Conservation (phyloP, 2,329 filamentous ascomycete species). For the Verticillium zaregamsianum region DNA sequence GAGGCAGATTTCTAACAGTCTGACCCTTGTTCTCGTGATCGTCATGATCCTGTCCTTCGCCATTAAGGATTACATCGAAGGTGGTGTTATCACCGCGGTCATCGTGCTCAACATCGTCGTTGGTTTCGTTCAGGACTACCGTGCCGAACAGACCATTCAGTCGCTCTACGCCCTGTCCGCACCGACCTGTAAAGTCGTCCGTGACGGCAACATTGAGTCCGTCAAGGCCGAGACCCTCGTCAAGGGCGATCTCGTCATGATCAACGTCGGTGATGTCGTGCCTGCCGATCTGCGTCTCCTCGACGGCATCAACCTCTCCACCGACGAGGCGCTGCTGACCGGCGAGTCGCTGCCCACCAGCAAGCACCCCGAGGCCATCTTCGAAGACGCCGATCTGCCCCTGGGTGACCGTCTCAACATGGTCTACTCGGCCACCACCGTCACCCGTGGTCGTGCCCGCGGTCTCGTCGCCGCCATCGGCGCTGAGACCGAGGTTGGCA, state of each 20-base stretch:
- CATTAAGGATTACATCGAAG: conserved; percentile 62
- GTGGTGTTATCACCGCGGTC: conserved; percentile 58
- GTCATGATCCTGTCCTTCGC: conserved; percentile 68
- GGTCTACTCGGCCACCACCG: conserved; percentile 67
- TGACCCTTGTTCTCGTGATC: conserved; percentile 70
- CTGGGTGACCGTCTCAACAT: conserved; percentile 69
- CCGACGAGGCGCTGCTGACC: conserved; percentile 71
- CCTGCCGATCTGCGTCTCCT: conserved; percentile 65
- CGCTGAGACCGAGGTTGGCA: conserved; percentile 72
- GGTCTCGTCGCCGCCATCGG: conserved; percentile 68
- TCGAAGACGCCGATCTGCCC: conserved; percentile 50
- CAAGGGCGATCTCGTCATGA: conserved; percentile 60
- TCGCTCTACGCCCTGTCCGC: conserved; percentile 55
- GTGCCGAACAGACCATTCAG: conserved; percentile 59
- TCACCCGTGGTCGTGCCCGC: conserved; percentile 65
- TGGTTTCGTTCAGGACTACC: conserved; percentile 57
- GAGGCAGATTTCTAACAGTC: conserved; percentile 72
- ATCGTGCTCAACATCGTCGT: conserved; percentile 65
- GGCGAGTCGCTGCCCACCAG: conserved; percentile 68
- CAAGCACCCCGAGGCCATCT: conserved; percentile 56
- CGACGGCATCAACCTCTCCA: conserved; percentile 68
- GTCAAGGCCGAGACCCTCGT: conserved; percentile 56
- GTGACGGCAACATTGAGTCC: conserved; percentile 45
- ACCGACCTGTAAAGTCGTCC: conserved; percentile 55
- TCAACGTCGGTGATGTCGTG: conserved; percentile 63